Evolutionary conservation across 208 protist genomes (phyloP), one percentile per base, ranked within the genome.

Genomic region (Trichomonas gallinae): DNA sequence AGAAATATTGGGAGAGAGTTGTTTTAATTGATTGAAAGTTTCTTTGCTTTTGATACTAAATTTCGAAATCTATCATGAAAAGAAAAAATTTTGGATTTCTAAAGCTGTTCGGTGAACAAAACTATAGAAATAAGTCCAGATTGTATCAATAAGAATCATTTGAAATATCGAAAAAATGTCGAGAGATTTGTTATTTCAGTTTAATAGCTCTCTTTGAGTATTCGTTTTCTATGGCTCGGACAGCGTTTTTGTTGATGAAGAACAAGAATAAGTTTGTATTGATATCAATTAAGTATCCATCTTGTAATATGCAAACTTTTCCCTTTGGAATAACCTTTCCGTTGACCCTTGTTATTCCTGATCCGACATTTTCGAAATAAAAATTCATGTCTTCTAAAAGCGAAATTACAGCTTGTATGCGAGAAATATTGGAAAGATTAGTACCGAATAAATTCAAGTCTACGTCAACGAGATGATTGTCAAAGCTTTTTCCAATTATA

Each of bases 341-440:
- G 51, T 93, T 93, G 46, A 93, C 87, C 38, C 44, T 48, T 38
- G 51, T 17, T 1, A 15, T 26, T 38, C 44, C 10, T 10, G 17
- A 49, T 11, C 87, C 87, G 17, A 34, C 11, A 93, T 93, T 93
- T 26, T 93, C 87, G 0, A 93, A 44, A 51, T 93, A 93, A 38
- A 93, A 93, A 38, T 93, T 93, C 40, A 48, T 49, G 38, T 93
- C 87, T 48, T 93, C 87, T 38, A 93, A 38, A 58, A 93, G 45
- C 26, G 87, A 93, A 48, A 93, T 48, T 10, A 93, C 17, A 34
- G 87, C 87, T 93, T 93, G 87, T 38, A 49, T 51, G 10, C 87
- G 11, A 11, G 87, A 93, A 8, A 51, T 38, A 4, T 51, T 38
- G 6, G 40, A 93, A 49, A 42, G 4, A 23, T 48, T 93, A 8